Conservation (phyloP, 768 basidiomycete species). For the Phylloporus rhodoxanthus region DNA sequence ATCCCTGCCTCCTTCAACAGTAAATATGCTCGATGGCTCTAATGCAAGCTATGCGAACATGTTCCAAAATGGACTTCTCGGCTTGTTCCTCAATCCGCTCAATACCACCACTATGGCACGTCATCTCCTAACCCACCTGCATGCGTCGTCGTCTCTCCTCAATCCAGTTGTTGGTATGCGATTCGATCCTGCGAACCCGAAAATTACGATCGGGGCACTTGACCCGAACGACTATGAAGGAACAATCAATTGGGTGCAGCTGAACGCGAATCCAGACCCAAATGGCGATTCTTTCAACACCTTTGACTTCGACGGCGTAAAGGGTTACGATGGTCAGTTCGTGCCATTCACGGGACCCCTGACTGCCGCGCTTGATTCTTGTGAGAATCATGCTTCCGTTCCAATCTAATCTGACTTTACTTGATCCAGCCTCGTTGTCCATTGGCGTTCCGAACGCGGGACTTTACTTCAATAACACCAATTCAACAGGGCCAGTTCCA, state of each 20-base stretch:
- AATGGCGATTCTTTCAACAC: conserved; percentile 15
- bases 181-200: conserved; percentile 26
- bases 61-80: conserved; percentile 21
- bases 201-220: conserved; percentile 28
- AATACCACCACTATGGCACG: conserved; percentile 7
- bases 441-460: conserved; percentile 17
- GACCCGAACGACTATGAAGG: conserved; percentile 30
- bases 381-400: conserved; percentile 10
- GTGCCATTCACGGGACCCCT: conserved; percentile 14
- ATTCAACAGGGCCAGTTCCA: conserved; percentile 22
- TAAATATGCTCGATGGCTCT: conserved; percentile 22
- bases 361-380: conserved; percentile 21
- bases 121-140: conserved; percentile 16
- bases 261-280: conserved; percentile 16
- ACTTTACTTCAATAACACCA: conserved; percentile 15
- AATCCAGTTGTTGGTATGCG: conserved; percentile 29
- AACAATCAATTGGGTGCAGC: conserved; percentile 26
- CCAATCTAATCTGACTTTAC: not conserved
- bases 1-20: conserved; percentile 3
- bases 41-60: not conserved
- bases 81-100: conserved; percentile 23
- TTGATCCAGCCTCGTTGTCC: conserved; percentile 9
- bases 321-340: conserved; percentile 26
- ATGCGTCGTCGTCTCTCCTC: conserved; percentile 22
- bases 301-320: conserved; percentile 25